A percentile compares a stretch with the other conserved stretches of the same genome.
Conservation (phyloP, 2,329 filamentous ascomycete species). For the Talaromyces funiculosus region DNA sequence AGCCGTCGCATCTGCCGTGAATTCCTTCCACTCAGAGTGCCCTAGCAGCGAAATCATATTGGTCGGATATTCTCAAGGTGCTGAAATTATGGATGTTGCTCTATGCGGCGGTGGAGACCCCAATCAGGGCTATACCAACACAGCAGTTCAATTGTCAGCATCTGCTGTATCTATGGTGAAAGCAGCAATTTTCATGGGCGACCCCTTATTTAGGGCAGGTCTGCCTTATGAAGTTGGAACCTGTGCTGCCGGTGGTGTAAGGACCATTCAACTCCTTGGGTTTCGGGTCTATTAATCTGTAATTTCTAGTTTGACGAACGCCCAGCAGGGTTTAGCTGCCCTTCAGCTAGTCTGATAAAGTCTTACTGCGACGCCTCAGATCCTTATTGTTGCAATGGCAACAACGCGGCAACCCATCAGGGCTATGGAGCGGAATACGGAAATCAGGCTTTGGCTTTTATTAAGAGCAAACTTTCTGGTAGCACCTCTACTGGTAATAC, state of each 20-base stretch:
- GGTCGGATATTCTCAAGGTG: constrained; percentile 60
- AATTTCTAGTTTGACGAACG: constrained; percentile 54
- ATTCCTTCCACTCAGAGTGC: constrained; percentile 52
- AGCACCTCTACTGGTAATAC: not conserved
- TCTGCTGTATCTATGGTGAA: constrained; percentile 53
- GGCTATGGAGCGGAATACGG: constrained; percentile 59
- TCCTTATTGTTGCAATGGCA: constrained; percentile 63
- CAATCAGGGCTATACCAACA: constrained; percentile 43
- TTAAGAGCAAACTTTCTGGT: constrained; percentile 39
- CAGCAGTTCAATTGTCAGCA: constrained; percentile 40
- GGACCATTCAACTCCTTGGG: constrained; percentile 22
- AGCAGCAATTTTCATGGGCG: constrained; percentile 61
- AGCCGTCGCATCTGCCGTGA: constrained; percentile 57
- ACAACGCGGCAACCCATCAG: constrained; percentile 55
- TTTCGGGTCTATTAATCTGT: not conserved
- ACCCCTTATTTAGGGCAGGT: constrained; percentile 53
- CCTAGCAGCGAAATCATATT: constrained; percentile 55
- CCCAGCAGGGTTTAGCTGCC: constrained; percentile 53
- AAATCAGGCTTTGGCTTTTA: constrained; percentile 53
- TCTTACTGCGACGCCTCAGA: constrained; percentile 61
- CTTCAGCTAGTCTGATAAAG: constrained; percentile 52
- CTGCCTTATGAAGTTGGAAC: constrained; percentile 58
- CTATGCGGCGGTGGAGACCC: constrained; percentile 53
- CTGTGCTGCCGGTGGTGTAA: constrained; percentile 54
- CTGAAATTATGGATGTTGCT: constrained; percentile 59